These are phyloP conservation scores for Starmera caribaea DNA, from an alignment of 805 yeast species.

Conservation along the genomic window DNA sequence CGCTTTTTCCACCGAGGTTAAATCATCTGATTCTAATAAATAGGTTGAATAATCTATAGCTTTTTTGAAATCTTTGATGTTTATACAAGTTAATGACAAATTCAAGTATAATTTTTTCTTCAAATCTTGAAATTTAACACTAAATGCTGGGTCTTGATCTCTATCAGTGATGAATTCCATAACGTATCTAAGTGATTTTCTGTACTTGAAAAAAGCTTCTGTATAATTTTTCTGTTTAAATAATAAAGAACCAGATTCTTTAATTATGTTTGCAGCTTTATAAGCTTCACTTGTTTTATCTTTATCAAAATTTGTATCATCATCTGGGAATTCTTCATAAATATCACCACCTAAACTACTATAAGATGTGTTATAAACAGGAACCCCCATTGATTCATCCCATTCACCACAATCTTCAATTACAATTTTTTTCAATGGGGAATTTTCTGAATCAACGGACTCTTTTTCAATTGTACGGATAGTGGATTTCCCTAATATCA, in stretches of 20 bases:
- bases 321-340: constrained; percentile 73
- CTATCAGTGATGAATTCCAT: constrained; percentile 66
- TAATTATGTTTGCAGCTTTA: constrained; percentile 44
- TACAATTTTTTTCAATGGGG: constrained; percentile 30
- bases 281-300: constrained; percentile 45
- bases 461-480: constrained; percentile 55
- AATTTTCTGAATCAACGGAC: constrained; percentile 33
- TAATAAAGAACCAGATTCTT: constrained; percentile 55
- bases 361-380: constrained; percentile 55
- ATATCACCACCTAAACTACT: constrained; percentile 56
- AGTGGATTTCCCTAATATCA: constrained; percentile 57
- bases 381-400: constrained; percentile 41
- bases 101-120: constrained; percentile 38
- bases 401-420: constrained; percentile 58
- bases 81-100: constrained; percentile 44
- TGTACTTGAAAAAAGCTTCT: constrained; percentile 54
- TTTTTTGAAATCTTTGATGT: constrained; percentile 36
- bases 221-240: constrained; percentile 41
- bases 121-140: constrained; percentile 34
- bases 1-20: constrained; percentile 34
- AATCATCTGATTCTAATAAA: constrained; percentile 40
- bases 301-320: constrained; percentile 48
- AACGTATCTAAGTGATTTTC: constrained; percentile 56
- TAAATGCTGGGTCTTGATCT: constrained; percentile 47
- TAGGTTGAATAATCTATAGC: constrained; percentile 46